Base-by-base conservation (phyloP, 202 grass and related monocot species). In the Setaria viridis region DNA sequence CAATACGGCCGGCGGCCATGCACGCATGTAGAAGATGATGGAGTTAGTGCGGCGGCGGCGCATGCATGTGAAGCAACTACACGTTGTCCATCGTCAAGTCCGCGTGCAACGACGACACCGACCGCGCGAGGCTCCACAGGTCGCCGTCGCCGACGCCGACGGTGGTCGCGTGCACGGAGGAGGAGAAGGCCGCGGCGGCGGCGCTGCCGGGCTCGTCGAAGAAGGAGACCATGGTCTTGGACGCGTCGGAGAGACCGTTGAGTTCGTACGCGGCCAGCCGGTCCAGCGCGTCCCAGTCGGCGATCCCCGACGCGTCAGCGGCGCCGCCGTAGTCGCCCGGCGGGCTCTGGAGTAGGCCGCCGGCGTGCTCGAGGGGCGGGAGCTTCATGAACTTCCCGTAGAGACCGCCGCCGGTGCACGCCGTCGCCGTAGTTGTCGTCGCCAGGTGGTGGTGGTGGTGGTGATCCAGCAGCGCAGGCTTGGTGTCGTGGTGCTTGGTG, bases 111-210 rank as follows among this genome's bases (percentile, higher is more conserved):
- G 84, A 74, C 46, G 89, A 84, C 54, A 80, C 69, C 42, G 90
- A 93, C 65, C 88, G 76, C 20, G 95, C 92, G 30, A 95, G 83
- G 84, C 88, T 98, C 95, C 95, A 98, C 10, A 98, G 91, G 82
- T 98, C 93, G 11, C 93, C 89, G 86, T 98, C 91, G 30, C 86
- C 74, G 48, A 30, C 43, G 29, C 21, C 58, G 46, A 11, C 34
- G 45, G 77, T 73, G 43, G 51, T 4, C 20, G 11, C 79, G 82
- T 21, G 12, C 11, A 53, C 34, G 51, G 74, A 45, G 74, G 74
- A 29, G 74, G 13, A 30, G 56, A 13, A 56, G 11, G 11, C 62
- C 7, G 65, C 37, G 12, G 55, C 74, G 37, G 79, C 60, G 33
- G 54, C 37, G 14, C 75, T 49, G 62, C 42, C n/a, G 3, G 82